Percentiles rank a stretch among this genome's conserved stretches.
Conservation (phyloP, 345 rosid species). For the Punica granatum region DNA sequence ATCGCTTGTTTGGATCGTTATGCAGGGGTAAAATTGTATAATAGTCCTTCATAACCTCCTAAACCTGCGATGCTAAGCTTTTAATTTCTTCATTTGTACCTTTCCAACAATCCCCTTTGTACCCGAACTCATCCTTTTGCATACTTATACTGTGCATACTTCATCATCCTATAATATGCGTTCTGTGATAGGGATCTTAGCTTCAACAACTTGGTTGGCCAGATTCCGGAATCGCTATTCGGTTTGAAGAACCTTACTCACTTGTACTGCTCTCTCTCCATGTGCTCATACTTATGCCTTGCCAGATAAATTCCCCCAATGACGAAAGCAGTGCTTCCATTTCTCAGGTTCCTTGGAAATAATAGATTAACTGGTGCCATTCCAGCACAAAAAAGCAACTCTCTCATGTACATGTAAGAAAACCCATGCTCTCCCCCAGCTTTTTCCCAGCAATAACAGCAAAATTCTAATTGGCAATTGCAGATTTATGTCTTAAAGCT, state of each 20-base stretch:
- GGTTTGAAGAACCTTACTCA: slow-evolving; percentile 23
- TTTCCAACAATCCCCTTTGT: too few relatives aligned
- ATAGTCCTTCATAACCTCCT: too few relatives aligned
- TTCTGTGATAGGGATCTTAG: slow-evolving; percentile 43
- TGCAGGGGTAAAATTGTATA: too few relatives aligned
- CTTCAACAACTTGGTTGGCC: slow-evolving; percentile 42
- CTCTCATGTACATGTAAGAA: slow-evolving; percentile 49
- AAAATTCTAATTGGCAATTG: background rate
- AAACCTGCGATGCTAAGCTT: too few relatives aligned
- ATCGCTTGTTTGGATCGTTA: too few relatives aligned
- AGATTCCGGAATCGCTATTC: slow-evolving; percentile 36
- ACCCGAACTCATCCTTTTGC: too few relatives aligned
- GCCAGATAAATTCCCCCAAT: background rate
- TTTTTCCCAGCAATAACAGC: too few relatives aligned
- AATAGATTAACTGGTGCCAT: slow-evolving; percentile 47
- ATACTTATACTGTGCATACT: too few relatives aligned
- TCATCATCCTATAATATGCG: background rate
- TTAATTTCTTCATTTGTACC: too few relatives aligned
- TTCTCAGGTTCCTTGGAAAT: slow-evolving; percentile 57
- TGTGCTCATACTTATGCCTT: background rate
- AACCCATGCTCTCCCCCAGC: too few relatives aligned
- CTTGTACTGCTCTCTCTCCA: slow-evolving; percentile 39
- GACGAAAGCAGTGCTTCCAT: slow-evolving; percentile 5
- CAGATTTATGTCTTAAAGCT: background rate
- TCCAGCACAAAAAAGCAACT: slow-evolving; percentile 34